Evolutionary conservation across 768 basidiomycete species (phyloP), one percentile per base, ranked within the genome.

Genomic region (Russula foetens): DNA sequence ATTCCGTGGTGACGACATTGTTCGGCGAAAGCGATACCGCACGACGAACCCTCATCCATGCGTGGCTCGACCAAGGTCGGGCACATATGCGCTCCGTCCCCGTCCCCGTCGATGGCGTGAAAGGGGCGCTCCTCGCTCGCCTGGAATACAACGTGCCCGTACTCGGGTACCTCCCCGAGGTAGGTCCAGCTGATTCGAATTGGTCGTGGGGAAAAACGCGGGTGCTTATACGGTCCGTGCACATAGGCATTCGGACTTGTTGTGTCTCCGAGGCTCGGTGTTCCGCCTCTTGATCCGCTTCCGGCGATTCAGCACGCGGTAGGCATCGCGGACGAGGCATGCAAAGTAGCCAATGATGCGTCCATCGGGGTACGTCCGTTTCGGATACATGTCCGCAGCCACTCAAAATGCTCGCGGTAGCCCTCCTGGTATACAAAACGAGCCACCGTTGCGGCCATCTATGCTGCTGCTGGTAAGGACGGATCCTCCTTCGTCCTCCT

Each of bases 1-100:
- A 92, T 59, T 73, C 76, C 0, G 85, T 88, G 0, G 80, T 92
- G 23, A 81, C 85, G 2, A 79, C 86, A 7, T 74, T 92, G 7
- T 93, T 92, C 72, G 90, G 90, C 8, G 66, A 69, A 15, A 90
- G 85, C 24, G 82, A 88, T 58, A 71, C 81, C 31, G 88, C 90
- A 1, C 75, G 85, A 15, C 76, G 78, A 56, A 80, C 79, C 4
- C 76, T 93, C 29, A 78, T 91, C 45, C 71, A 76, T n/a, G 85
- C 85, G 0, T 93, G 90, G 90, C 68, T 92, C 38, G 80, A 84
- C 21, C 81, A 85, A 60, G 90, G 86, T 1, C 69, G 84, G 15
- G 65, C 66, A 19, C 72, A 76, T 43, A 91, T 92, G 76, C 71
- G 53, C 54, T 46, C 66, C 39, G 58, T 61, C 11, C 53, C 63